phyloP scores from a whole-genome alignment of 108 stramenopile genomes.

The Craspedostauros australis region DNA sequence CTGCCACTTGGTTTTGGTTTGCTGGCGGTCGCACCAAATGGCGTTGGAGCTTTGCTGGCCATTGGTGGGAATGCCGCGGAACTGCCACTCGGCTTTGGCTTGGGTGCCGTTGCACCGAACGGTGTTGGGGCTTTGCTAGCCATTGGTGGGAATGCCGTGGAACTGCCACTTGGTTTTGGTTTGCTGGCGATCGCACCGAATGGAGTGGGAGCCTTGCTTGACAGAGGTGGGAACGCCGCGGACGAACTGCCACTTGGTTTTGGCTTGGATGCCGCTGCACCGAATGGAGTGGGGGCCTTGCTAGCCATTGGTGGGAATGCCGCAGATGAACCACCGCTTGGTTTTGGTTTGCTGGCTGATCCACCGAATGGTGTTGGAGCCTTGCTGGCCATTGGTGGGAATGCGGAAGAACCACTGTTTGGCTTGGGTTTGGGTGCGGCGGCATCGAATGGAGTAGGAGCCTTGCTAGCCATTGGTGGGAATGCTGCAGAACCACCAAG shows the following conservation, averaged over 20 bases:
- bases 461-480: neutral
- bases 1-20: no score
- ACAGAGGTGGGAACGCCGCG: constrained; percentile 54
- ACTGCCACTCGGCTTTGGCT: no score
- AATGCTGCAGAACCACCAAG: neutral
- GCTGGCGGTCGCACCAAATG: constrained; percentile 15
- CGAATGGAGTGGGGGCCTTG: constrained; percentile 17
- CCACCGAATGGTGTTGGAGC: constrained; percentile 42
- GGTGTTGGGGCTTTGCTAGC: constrained; percentile 36
- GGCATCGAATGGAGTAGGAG: neutral
- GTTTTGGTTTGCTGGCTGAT: neutral
- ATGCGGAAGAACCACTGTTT: constrained; percentile 5
- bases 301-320: constrained; percentile 14
- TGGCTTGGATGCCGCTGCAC: neutral
- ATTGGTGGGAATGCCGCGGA: constrained; percentile 35
- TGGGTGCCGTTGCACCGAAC: constrained; percentile 12
- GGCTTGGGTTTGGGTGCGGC: neutral
- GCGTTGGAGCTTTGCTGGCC: constrained; percentile 37
- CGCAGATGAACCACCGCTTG: neutral
- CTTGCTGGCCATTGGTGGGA: constrained; percentile 36
- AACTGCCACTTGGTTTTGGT: no score
- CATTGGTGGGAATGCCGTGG: constrained; percentile 38
- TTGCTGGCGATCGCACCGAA: constrained; percentile 5
- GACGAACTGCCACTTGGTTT: no score
- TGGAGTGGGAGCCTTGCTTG: constrained; percentile 41